phyloP scores from a whole-genome alignment of 768 basidiomycete species.

The Tubosaeta sp. region DNA sequence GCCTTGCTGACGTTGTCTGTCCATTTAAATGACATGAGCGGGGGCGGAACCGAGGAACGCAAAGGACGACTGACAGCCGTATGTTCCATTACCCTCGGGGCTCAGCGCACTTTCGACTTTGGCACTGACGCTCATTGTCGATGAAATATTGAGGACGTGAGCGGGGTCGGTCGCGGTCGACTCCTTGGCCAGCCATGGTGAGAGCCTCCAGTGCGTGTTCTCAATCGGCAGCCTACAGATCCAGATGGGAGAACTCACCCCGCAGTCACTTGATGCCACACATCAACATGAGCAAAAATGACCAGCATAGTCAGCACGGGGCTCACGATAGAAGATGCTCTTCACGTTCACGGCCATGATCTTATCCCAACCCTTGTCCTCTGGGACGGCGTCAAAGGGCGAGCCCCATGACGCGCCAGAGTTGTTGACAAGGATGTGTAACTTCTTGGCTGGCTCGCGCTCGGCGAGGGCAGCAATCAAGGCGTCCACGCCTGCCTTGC shows the following conservation, averaged over 20 bases:
- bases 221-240: not conserved
- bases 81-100: conserved; percentile 57
- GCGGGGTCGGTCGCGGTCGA: conserved; percentile 61
- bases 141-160: conserved; percentile 81
- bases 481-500: conserved; percentile 73
- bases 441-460: conserved; percentile 51
- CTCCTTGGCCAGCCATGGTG: conserved; percentile 61
- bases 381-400: conserved; percentile 64
- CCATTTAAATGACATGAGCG: not conserved
- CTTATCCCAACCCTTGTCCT: conserved; percentile 83
- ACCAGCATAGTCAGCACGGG: too few species aligned
- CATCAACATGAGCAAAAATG: not conserved
- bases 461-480: conserved; percentile 65
- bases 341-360: conserved; percentile 83
- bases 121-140: conserved; percentile 55
- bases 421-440: conserved; percentile 84
- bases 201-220: conserved; percentile 10
- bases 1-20: conserved; percentile 80
- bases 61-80: conserved; percentile 60
- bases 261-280: conserved; percentile 36
- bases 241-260: conserved; percentile 27
- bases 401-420: conserved; percentile 80
- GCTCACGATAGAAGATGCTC: conserved; percentile 74
- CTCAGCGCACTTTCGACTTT: conserved; percentile 47
- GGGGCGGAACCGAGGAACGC: not conserved